Evolutionary conservation across 2,329 filamentous ascomycete species (phyloP).

Genomic region (Aspergillus ibericus): DNA sequence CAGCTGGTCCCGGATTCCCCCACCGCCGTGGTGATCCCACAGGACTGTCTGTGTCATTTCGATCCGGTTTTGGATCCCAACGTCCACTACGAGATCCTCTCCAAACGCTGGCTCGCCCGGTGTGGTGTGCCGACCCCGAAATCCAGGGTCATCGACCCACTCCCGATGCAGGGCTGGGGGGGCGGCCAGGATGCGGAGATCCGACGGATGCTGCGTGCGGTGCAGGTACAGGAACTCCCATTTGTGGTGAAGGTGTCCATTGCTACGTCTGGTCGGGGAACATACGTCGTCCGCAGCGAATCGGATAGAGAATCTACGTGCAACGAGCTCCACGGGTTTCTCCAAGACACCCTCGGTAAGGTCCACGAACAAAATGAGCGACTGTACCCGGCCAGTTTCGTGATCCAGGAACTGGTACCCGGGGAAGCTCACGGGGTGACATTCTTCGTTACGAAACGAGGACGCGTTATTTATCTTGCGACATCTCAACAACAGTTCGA

Average conservation of each 20-base stretch:
- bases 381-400: neutral
- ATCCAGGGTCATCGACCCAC: neutral
- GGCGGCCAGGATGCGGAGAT: neutral
- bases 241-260: conserved; percentile 9
- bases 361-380: neutral
- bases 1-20: neutral
- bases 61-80: neutral
- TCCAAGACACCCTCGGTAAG: neutral
- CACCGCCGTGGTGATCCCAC: neutral
- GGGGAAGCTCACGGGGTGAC: neutral
- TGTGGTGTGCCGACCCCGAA: neutral
- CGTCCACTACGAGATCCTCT: neutral
- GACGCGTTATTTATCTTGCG: neutral
- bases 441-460: conserved; percentile 1
- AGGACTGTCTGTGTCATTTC: neutral
- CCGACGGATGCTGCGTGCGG: neutral
- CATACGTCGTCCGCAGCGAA: neutral
- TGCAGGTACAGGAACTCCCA: neutral
- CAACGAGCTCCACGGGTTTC: neutral
- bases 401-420: conserved; percentile 3
- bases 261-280: conserved; percentile 1
- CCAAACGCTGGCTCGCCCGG: neutral
- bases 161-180: neutral
- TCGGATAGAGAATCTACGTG: neutral
- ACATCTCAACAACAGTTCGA: neutral